A percentile compares a stretch with the other conserved stretches of the same genome.
phyloP scores from a whole-genome alignment of 768 basidiomycete genomes.

The Boletellus sp. region DNA sequence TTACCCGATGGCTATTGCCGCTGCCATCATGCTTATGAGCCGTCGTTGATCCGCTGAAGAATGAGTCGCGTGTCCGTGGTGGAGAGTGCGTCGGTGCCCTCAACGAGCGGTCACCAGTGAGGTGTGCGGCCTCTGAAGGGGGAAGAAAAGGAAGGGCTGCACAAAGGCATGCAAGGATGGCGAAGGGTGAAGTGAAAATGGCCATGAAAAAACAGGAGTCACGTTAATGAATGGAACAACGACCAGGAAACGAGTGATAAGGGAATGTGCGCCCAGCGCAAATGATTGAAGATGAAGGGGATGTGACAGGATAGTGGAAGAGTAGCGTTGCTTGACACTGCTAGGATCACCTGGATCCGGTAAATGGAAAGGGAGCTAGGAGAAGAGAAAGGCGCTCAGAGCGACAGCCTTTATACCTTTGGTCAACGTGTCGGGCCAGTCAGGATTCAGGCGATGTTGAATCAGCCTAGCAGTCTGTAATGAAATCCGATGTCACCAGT shows the following conservation, averaged over 20 bases:
- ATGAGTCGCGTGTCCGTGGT: neutral
- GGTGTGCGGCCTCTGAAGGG: slow-evolving; percentile 39
- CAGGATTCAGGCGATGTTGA: slow-evolving; percentile 7
- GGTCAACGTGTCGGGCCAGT: slow-evolving; percentile 18
- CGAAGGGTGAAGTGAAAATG: slow-evolving; percentile 44
- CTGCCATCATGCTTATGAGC: neutral
- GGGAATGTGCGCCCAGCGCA: slow-evolving; percentile 24
- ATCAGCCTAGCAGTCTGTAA: slow-evolving; percentile 9
- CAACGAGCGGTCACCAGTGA: slow-evolving; percentile 22
- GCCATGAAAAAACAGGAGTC: slow-evolving; percentile 42
- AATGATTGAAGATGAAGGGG: slow-evolving; percentile 18
- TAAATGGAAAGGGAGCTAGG: slow-evolving; percentile 35
- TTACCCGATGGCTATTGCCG: slow-evolving; percentile 7
- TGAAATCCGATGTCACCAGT: neutral
- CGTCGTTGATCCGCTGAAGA: neutral
- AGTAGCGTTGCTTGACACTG: slow-evolving; percentile 14
- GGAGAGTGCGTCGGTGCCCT: neutral
- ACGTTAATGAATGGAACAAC: slow-evolving; percentile 11
- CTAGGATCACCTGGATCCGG: slow-evolving; percentile 55
- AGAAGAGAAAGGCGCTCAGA: slow-evolving; percentile 22
- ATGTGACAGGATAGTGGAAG: slow-evolving; percentile 17
- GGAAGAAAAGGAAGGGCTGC: slow-evolving; percentile 39
- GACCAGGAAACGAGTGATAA: slow-evolving; percentile 9
- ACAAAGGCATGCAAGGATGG: slow-evolving; percentile 44
- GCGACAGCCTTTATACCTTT: slow-evolving; percentile 19